A percentile compares a stretch with the other conserved stretches of the same genome.
phyloP scores from a whole-genome alignment of 176 grass and related monocot genomes.

The Oryza longistaminata region DNA sequence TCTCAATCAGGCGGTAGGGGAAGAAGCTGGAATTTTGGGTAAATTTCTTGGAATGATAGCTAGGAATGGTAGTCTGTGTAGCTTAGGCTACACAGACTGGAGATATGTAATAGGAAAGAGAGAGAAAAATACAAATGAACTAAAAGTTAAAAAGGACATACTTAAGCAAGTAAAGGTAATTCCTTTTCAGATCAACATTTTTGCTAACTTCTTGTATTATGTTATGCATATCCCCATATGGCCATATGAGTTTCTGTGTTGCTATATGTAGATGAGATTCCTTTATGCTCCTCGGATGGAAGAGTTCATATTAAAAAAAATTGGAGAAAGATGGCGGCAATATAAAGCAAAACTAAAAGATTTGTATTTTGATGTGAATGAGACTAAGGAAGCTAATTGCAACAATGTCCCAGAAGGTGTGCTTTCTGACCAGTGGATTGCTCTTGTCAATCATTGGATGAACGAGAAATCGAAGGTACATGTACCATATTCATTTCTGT shows the following conservation, averaged over 20 bases:
- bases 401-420: not conserved
- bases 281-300: slow-evolving; percentile 13
- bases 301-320: not conserved
- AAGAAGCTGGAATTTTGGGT: not conserved
- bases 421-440: not conserved
- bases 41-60: slow-evolving; percentile 19
- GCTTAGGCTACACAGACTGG: not conserved
- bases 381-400: slow-evolving; percentile 6
- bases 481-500: not conserved
- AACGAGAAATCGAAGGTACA: not conserved
- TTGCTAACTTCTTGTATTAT: not conserved
- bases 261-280: not conserved
- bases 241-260: not conserved
- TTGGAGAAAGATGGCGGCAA: slow-evolving; percentile 18
- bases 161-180: slow-evolving; percentile 4
- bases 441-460: slow-evolving; percentile 21
- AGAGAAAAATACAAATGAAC: not conserved
- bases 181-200: not conserved
- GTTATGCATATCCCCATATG: not conserved
- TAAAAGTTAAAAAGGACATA: slow-evolving; percentile 8
- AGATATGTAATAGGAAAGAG: not conserved
- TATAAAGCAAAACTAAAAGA: slow-evolving; percentile 10
- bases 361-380: not conserved
- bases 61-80: slow-evolving; percentile 15
- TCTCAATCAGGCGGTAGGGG: not conserved